Evolutionary conservation across 1,284 basidiomycete species (phyloP).

Genomic region (Microbotryomycetes sp.): DNA sequence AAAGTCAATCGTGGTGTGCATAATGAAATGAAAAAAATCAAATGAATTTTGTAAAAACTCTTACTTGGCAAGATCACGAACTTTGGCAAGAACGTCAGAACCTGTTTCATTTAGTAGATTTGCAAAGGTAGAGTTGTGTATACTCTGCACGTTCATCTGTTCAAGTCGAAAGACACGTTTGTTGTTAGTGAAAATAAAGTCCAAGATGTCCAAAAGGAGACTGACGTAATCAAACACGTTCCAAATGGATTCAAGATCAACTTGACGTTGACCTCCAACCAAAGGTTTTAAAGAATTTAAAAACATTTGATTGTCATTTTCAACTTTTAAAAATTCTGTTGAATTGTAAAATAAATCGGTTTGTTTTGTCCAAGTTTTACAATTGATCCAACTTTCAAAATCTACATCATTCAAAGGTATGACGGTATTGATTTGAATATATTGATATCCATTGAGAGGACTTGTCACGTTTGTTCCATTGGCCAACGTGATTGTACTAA

Average conservation of each 20-base stretch:
- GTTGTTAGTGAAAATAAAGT: constrained; percentile 29
- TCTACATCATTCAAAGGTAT: constrained; percentile 74
- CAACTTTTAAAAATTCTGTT: constrained; percentile 51
- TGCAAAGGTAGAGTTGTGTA: constrained; percentile 70
- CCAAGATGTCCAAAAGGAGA: constrained; percentile 63
- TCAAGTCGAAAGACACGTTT: too few species aligned
- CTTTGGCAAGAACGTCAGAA: neutral
- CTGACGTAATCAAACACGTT: constrained; percentile 16
- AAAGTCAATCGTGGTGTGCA: too few species aligned
- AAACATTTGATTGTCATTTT: neutral
- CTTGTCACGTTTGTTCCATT: constrained; percentile 64
- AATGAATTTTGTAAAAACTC: neutral
- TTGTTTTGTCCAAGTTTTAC: constrained; percentile 41
- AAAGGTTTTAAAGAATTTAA: constrained; percentile 51
- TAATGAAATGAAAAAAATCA: neutral
- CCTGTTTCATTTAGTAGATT: constrained; percentile 58
- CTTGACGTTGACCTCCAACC: constrained; percentile 61
- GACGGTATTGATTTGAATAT: constrained; percentile 67
- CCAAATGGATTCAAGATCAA: constrained; percentile 59
- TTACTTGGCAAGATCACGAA: constrained; percentile 19
- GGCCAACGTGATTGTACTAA: constrained; percentile 63
- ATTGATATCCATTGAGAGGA: constrained; percentile 77
- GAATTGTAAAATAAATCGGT: constrained; percentile 38
- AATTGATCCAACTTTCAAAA: constrained; percentile 50
- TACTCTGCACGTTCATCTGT: constrained; percentile 60